phyloP scores from a whole-genome alignment of 805 yeast genomes.

The Schizosaccharomyces japonicus region DNA sequence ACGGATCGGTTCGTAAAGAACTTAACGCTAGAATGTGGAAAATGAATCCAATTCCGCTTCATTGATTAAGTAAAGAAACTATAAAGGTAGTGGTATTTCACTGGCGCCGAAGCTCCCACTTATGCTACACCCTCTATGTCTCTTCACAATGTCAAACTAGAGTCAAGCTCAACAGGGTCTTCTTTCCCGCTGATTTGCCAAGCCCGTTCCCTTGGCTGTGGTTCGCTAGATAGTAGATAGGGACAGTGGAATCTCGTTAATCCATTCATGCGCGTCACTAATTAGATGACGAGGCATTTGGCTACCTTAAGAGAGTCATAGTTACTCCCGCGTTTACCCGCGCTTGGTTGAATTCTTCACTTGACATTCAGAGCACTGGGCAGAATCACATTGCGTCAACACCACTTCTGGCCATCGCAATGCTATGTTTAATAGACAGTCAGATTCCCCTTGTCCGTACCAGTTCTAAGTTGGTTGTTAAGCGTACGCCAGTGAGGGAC shows the following conservation, averaged over 20 bases:
- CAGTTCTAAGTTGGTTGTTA: slow-evolving; percentile 13
- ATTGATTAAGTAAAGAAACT: slow-evolving; percentile 19
- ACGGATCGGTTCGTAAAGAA: slow-evolving; percentile 16
- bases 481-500: slow-evolving; percentile 10
- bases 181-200: slow-evolving; percentile 18
- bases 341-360: slow-evolving; percentile 22
- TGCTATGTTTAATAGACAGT: slow-evolving; percentile 24
- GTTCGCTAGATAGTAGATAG: slow-evolving; percentile 15
- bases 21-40: slow-evolving; percentile 19
- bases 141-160: slow-evolving; percentile 21
- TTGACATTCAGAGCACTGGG: slow-evolving; percentile 23
- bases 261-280: slow-evolving; percentile 9
- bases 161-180: slow-evolving; percentile 22
- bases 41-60: slow-evolving; percentile 20
- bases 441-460: slow-evolving; percentile 21
- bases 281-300: slow-evolving; percentile 14
- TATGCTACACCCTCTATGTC: slow-evolving; percentile 20
- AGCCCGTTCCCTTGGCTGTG: slow-evolving; percentile 14
- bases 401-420: slow-evolving; percentile 23
- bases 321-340: slow-evolving; percentile 27
- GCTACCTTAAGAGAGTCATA: slow-evolving; percentile 23
- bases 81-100: slow-evolving; percentile 23
- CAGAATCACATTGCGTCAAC: slow-evolving; percentile 25
- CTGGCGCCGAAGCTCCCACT: slow-evolving; percentile 26
- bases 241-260: slow-evolving; percentile 16